phyloP scores from a whole-genome alignment of 768 basidiomycete species.

The Russula sp. region DNA sequence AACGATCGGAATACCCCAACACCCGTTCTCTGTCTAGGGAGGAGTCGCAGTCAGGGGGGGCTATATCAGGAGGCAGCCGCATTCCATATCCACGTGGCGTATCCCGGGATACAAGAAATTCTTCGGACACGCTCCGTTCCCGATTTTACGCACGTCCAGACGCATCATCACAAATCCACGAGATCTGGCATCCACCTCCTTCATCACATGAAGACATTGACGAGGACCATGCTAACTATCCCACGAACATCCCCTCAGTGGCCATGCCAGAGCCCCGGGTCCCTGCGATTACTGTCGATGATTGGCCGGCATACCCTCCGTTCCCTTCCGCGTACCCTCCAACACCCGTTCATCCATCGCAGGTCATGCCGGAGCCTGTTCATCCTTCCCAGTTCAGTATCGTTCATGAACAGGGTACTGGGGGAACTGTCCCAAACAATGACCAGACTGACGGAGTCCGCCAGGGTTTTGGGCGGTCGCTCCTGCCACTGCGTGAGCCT shows the following conservation, averaged over 20 bases:
- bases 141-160: conserved; percentile 8
- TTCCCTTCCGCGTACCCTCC: conserved; percentile 75
- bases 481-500: conserved; percentile 57
- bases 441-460: conserved; percentile 24
- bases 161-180: conserved; percentile 25
- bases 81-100: conserved; percentile 3
- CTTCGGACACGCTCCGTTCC: conserved; percentile 5
- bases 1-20: not conserved
- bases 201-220: conserved; percentile 36
- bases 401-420: conserved; percentile 15
- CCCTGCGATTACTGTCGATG: conserved; percentile 28
- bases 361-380: conserved; percentile 16
- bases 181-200: conserved; percentile 59
- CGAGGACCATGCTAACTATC: conserved; percentile 23
- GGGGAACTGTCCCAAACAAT: conserved; percentile 30
- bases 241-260: conserved; percentile 16
- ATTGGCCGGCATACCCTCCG: conserved; percentile 67
- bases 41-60: not conserved
- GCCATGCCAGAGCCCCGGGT: conserved; percentile 13
- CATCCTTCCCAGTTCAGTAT: conserved; percentile 18
- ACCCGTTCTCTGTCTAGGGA: not conserved
- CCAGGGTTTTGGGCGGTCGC: conserved; percentile 66
- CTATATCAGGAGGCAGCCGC: not conserved
- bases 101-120: not conserved
- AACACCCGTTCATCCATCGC: conserved; percentile 45